A percentile compares a stretch with the other conserved stretches of the same genome.
These are phyloP conservation scores for Phanerodontia chrysosporium DNA, from an alignment of 768 basidiomycete species.

Conservation along the genomic window DNA sequence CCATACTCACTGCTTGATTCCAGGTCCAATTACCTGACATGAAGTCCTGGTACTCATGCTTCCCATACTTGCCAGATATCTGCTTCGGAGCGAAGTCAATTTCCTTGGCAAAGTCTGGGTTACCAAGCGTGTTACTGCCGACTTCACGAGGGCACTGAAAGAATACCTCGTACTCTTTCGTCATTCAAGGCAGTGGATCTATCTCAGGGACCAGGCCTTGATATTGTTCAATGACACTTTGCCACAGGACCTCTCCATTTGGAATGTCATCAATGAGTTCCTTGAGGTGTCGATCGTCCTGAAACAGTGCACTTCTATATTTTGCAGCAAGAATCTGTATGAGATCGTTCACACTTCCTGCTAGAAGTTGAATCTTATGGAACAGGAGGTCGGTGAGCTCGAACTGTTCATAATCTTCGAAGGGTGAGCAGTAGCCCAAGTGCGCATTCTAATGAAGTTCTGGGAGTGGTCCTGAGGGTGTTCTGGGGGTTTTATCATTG, in stretches of 20 bases:
- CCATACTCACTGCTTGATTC: constrained; percentile 14
- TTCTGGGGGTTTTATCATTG: neutral
- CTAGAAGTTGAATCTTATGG: neutral
- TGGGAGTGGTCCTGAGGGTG: neutral
- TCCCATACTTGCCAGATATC: neutral
- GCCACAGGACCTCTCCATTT: constrained; percentile 27
- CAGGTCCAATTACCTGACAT: constrained; percentile 14
- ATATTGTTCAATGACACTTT: constrained; percentile 19
- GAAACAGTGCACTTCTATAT: neutral
- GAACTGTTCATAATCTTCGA: neutral
- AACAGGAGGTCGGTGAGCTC: constrained; percentile 6
- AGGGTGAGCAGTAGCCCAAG: neutral
- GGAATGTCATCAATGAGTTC: constrained; percentile 23
- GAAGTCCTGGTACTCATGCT: constrained; percentile 4
- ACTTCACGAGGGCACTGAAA: constrained; percentile 17
- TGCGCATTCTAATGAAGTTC: neutral
- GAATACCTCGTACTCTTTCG: constrained; percentile 25
- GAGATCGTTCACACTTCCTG: neutral
- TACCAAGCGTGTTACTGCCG: constrained; percentile 17
- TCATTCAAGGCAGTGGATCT: constrained; percentile 17
- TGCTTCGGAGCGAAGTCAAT: constrained; percentile 15
- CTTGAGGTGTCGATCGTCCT: constrained; percentile 18
- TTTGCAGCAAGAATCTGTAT: constrained; percentile 1
- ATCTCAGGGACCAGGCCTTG: constrained; percentile 10
- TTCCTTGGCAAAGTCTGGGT: constrained; percentile 17